Evolutionary conservation across 805 yeast genomes (phyloP).

Genomic region (Suhomyces prunicola): DNA sequence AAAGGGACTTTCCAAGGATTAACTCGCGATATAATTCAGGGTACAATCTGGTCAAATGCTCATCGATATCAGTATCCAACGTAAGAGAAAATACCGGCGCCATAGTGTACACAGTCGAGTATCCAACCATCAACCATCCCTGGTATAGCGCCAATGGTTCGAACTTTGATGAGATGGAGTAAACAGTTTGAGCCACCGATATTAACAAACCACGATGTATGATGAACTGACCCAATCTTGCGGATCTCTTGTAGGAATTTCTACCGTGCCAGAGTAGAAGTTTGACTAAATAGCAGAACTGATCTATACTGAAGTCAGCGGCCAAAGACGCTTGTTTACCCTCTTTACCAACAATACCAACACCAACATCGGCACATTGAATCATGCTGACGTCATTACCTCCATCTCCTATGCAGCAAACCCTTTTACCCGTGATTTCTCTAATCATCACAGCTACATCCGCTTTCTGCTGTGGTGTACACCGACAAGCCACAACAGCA

Average conservation of each 20-base stretch:
- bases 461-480: slow-evolving; percentile 98
- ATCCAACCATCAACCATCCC: slow-evolving; percentile 98
- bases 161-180: slow-evolving; percentile 77
- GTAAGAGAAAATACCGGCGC: slow-evolving; percentile 95
- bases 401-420: slow-evolving; percentile 98
- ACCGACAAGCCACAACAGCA: slow-evolving; percentile 96
- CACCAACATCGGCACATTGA: slow-evolving; percentile 98
- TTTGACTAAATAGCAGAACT: slow-evolving; percentile 84
- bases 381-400: slow-evolving; percentile 99
- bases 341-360: slow-evolving; percentile 98
- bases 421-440: slow-evolving; percentile 78
- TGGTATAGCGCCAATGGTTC: slow-evolving; percentile 94
- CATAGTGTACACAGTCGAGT: slow-evolving; percentile 96
- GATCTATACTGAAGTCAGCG: slow-evolving; percentile 92
- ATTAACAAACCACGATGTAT: slow-evolving; percentile 94
- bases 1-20: slow-evolving; percentile 81
- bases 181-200: slow-evolving; percentile 93
- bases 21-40: slow-evolving; percentile 95
- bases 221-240: slow-evolving; percentile 91
- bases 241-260: slow-evolving; percentile 92
- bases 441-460: slow-evolving; percentile 85
- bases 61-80: slow-evolving; percentile 86
- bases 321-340: slow-evolving; percentile 97
- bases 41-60: slow-evolving; percentile 79
- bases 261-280: slow-evolving; percentile 96